Evolutionary conservation across 2,329 filamentous ascomycete genomes (phyloP).

Genomic region (Fonsecaea pedrosoi): DNA sequence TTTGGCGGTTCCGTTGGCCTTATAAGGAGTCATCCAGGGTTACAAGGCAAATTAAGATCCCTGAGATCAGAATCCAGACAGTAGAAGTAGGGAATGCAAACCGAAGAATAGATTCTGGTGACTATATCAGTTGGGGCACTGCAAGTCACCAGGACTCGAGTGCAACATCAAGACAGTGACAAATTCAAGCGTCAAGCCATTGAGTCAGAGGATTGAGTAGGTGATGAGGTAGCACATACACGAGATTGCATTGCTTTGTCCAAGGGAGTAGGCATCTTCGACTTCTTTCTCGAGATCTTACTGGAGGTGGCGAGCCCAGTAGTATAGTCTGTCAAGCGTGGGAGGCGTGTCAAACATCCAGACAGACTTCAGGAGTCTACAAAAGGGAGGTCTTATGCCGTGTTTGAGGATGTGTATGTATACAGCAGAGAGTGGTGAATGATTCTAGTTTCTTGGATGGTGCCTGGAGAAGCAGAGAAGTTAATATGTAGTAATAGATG

Average conservation of each 20-base stretch:
- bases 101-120: constrained; percentile 66
- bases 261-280: constrained; percentile 69
- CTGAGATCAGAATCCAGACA: not conserved
- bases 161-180: not conserved
- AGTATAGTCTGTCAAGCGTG: not conserved
- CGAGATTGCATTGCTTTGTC: constrained; percentile 74
- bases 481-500: not conserved
- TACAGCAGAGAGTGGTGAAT: not conserved
- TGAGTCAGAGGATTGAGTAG: not conserved
- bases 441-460: not conserved
- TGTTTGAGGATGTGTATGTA: not conserved
- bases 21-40: not conserved
- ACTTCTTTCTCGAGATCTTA: not conserved
- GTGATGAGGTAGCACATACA: constrained; percentile 53
- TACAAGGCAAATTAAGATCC: not conserved
- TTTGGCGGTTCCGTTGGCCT: not conserved
- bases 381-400: not conserved
- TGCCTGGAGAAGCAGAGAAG: not conserved
- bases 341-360: not conserved
- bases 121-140: not conserved
- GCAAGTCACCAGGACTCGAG: constrained; percentile 1
- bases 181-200: not conserved
- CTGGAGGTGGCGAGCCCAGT: not conserved
- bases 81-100: constrained; percentile 47
- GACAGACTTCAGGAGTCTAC: not conserved